Conservation (phyloP, 495 filamentous ascomycete genomes). For the Penicillium dipodomyicola region DNA sequence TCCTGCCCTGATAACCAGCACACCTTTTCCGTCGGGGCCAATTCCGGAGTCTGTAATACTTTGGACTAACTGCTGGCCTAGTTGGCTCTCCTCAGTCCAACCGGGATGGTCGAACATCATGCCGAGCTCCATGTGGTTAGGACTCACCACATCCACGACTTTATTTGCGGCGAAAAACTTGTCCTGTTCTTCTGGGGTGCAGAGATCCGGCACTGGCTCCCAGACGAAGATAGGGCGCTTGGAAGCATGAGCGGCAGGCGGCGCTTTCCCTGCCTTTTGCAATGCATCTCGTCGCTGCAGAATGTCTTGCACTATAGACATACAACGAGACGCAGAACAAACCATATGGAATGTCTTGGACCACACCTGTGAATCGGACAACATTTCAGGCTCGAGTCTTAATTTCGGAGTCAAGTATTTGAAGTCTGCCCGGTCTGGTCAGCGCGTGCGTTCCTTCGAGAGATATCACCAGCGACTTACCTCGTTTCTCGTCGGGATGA, state of each 20-base stretch:
- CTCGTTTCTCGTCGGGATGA: conserved; percentile 54
- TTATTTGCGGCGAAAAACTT: conserved; percentile 67
- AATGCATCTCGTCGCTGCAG: conserved; percentile 45
- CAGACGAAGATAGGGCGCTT: conserved; percentile 75
- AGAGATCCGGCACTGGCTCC: conserved; percentile 92
- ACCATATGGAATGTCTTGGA: conserved; percentile 84
- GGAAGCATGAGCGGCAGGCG: conserved; percentile 23
- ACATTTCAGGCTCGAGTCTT: conserved; percentile 62
- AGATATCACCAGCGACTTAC: conserved; percentile 30
- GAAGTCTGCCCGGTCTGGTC: conserved; percentile 61
- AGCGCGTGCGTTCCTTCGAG: conserved; percentile 12
- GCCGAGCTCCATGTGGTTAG: conserved; percentile 83
- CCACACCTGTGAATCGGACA: conserved; percentile 57
- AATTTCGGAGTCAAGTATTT: conserved; percentile 84
- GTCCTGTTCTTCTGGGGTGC: conserved; percentile 69
- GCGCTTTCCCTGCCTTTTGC: conserved; percentile 25
- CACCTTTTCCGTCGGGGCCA: conserved; percentile 43
- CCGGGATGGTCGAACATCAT: conserved; percentile 67
- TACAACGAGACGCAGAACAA: conserved; percentile 76
- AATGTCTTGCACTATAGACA: conserved; percentile 65
- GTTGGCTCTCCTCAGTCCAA: conserved; percentile 48
- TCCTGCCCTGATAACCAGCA: conserved; percentile 54
- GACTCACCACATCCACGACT: conserved; percentile 81
- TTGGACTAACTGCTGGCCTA: conserved; percentile 50
- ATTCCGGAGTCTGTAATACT: conserved; percentile 57